Base-by-base conservation (phyloP, 1,139 yeast genomes). In the Scheffersomyces parashehatae region DNA sequence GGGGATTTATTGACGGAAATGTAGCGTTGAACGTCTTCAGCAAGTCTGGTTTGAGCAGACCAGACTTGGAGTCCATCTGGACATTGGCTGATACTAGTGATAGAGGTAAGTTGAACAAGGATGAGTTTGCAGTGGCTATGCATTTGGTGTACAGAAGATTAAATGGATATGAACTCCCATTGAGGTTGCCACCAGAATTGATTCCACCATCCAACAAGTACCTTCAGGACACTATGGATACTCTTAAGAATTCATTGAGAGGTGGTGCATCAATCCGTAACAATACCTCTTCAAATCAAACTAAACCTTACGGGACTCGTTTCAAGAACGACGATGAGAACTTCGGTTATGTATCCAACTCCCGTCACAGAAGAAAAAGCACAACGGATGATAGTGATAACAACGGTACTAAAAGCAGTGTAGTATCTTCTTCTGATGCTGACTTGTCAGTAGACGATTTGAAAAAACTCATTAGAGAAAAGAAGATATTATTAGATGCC, bases 61-160 rank as follows among this genome's bases (percentile, higher is more conserved):
- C 82, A 8, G 97, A 91, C 54, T 75, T 93, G 49, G 98, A 91
- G 62, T 75, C 83, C 32, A 88, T 93, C 50, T 93, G 99, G 99
- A 89, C 86, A 43, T 70, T 86, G 51, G 80, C 86, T 31, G 91
- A 87, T 58, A 73, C 81, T 15, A 82, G 83, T 43, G 85, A 85
- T 56, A 76, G 83, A 45, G 90, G 93, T 2, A 83, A 81, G 59
- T 73, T 86, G 52, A 85, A 85, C 59, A 83, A 81, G 55, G 91
- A 86, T 61, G 90, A 85, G 55, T 86, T 86, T 67, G 85, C 90
- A 0, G 85, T 85, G 38, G 93, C 93, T 16, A 86, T 86, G 95
- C 91, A 86, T 67, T 68, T 86, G 50, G 87, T 86, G 30, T 86
- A 86, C 64, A 77, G 90, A 59, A 73, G 88, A 51, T 68, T 86